phyloP scores from a whole-genome alignment of 176 grass and related monocot species.

The Tillandsia fasciculata region DNA sequence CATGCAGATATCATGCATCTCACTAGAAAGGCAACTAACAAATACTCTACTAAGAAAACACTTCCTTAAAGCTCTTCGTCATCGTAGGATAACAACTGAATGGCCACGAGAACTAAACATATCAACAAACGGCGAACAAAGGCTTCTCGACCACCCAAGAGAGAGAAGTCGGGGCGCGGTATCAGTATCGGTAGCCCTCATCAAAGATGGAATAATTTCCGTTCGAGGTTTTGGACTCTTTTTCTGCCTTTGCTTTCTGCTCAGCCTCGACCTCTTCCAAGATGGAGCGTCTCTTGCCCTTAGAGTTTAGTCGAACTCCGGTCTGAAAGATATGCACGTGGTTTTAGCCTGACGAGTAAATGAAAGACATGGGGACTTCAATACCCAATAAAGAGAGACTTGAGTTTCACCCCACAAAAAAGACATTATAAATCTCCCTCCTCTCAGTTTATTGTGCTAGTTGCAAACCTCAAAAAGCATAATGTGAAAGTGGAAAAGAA shows the following conservation, averaged over 20 bases:
- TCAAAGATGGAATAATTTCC: slow-evolving; percentile 70
- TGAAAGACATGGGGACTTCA: neutral
- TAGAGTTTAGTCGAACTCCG: slow-evolving; percentile 37
- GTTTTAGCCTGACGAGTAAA: neutral
- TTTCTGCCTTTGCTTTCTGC: slow-evolving; percentile 40
- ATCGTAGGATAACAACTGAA: no score
- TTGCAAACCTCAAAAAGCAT: neutral
- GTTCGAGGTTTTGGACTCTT: slow-evolving; percentile 46
- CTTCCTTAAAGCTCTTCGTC: no score
- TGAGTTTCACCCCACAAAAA: neutral
- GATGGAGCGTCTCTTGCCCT: slow-evolving; percentile 30
- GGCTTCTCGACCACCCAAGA: neutral
- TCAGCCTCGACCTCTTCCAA: slow-evolving; percentile 71
- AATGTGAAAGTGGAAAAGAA: neutral
- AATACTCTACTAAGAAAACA: no score
- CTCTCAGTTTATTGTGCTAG: neutral
- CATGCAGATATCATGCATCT: no score
- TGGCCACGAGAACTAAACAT: no score
- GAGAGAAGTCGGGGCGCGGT: neutral
- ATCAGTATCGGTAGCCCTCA: slow-evolving; percentile 37
- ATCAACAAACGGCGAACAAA: no score
- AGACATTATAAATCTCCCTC: neutral
- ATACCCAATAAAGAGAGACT: neutral
- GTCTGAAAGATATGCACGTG: slow-evolving; percentile 36
- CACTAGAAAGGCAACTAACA: no score